Percentiles rank a stretch among this genome's conserved stretches.
These are phyloP conservation scores for Sporisorium graminicola DNA, from an alignment of 1,284 basidiomycete species.

Conservation along the genomic window DNA sequence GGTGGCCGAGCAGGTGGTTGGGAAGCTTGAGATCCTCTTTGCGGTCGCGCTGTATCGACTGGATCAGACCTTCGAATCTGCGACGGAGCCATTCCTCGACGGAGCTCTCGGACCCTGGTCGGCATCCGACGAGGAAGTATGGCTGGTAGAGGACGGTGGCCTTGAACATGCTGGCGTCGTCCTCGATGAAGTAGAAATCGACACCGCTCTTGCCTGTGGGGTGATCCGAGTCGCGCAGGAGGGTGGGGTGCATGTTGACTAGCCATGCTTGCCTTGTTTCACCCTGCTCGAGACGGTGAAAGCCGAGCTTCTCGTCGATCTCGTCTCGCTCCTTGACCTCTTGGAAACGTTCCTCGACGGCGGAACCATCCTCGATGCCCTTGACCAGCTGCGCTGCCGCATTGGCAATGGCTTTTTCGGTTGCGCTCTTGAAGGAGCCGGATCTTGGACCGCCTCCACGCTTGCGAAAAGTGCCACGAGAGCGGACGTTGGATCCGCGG, in stretches of 20 bases:
- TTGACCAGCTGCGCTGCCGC: constrained; percentile 52
- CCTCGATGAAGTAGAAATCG: constrained; percentile 97
- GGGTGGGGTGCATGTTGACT: constrained; percentile 98
- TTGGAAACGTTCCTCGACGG: constrained; percentile 66
- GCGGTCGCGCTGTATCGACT: constrained; percentile 78
- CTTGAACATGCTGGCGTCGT: constrained; percentile 97
- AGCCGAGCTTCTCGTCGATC: constrained; percentile 93
- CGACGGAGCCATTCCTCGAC: constrained; percentile 97
- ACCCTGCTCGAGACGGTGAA: constrained; percentile 71
- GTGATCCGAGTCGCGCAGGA: constrained; percentile 78
- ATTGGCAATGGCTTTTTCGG: constrained; percentile 52
- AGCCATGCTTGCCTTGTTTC: constrained; percentile 77
- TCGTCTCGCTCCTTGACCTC: constrained; percentile 76
- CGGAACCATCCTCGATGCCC: constrained; percentile 62
- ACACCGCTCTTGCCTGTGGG: constrained; percentile 76
- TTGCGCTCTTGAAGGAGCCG: constrained; percentile 43
- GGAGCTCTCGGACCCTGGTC: constrained; percentile 83
- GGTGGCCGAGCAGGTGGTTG: constrained; percentile 94
- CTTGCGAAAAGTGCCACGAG: constrained; percentile 48
- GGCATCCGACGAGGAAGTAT: constrained; percentile 90
- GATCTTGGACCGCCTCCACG: constrained; percentile 44
- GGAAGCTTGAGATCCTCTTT: constrained; percentile 96
- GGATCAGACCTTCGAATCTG: constrained; percentile 88
- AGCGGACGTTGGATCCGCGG: constrained; percentile 40
- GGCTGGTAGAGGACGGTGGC: constrained; percentile 92